phyloP scores from a whole-genome alignment of 176 grass and related monocot species.

The Zoysia japonica region DNA sequence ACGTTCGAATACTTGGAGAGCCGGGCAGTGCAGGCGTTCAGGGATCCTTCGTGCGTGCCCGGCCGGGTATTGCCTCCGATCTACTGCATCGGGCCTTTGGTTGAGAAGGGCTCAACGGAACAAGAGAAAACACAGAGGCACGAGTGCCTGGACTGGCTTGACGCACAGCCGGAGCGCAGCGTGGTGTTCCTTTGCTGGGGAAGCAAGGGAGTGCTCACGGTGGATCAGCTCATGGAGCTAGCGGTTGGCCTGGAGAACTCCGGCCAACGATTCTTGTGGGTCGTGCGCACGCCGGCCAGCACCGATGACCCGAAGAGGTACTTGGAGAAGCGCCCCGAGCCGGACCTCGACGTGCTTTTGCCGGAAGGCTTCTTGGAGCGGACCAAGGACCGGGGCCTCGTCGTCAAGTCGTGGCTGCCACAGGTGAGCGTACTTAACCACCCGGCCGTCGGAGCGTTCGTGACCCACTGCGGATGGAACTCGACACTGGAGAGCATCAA shows the following conservation, averaged over 20 bases:
- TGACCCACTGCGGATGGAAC: slow-evolving; percentile 56
- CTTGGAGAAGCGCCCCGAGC: slow-evolving; percentile 16
- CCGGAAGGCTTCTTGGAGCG: slow-evolving; percentile 48
- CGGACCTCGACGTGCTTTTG: slow-evolving; percentile 27
- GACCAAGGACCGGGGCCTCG: slow-evolving; percentile 27
- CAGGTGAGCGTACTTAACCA: slow-evolving; percentile 34
- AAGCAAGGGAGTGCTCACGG: background rate
- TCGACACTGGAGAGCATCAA: slow-evolving; percentile 34
- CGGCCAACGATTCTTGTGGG: too few species aligned
- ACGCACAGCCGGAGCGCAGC: slow-evolving; percentile 27
- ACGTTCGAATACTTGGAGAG: slow-evolving; percentile 43
- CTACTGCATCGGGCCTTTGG: slow-evolving; percentile 31
- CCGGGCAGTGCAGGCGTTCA: slow-evolving; percentile 26
- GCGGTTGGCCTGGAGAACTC: too few species aligned
- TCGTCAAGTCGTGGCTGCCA: slow-evolving; percentile 28
- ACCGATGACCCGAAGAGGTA: background rate
- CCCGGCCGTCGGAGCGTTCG: slow-evolving; percentile 27
- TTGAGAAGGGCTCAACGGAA: background rate
- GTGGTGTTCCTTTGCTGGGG: slow-evolving; percentile 45
- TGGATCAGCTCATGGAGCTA: too few species aligned
- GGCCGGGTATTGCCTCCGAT: slow-evolving; percentile 9
- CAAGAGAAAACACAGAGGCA: background rate
- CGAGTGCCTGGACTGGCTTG: slow-evolving; percentile 1
- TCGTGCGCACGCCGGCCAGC: background rate
- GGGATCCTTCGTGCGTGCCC: background rate